Conservation (phyloP, 306 rosid genomes). For the Elaeagnus macrophylla region DNA sequence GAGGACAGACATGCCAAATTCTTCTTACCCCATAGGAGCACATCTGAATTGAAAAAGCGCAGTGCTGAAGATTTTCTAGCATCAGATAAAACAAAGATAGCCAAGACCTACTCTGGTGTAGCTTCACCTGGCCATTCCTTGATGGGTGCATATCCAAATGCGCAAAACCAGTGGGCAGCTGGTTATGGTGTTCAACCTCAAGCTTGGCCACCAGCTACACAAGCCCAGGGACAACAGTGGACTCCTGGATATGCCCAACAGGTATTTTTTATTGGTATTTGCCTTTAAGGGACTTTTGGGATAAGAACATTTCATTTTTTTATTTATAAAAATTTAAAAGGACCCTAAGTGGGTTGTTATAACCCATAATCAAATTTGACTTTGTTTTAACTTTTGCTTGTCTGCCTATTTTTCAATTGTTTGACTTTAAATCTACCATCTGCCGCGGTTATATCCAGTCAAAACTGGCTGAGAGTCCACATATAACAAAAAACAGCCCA, state of each 20-base stretch:
- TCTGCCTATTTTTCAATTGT: no score
- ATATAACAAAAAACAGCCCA: no score
- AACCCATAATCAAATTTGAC: no score
- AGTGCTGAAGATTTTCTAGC: constrained; percentile 84
- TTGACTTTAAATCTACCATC: no score
- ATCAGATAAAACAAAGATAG: constrained; percentile 72
- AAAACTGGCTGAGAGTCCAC: no score
- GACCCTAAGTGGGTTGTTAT: no score
- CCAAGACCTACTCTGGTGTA: constrained; percentile 58
- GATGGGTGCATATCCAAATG: constrained; percentile 72
- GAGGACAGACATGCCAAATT: constrained; percentile 93
- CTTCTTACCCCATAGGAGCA: constrained; percentile 73
- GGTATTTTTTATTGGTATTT: constrained; percentile 30
- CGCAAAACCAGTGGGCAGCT: constrained; percentile 78
- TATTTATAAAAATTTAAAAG: no score
- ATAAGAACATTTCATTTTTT: no score
- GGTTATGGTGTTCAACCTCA: constrained; percentile 79
- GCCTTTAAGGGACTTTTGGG: not conserved
- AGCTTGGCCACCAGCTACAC: constrained; percentile 88
- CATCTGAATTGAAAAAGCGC: constrained; percentile 85
- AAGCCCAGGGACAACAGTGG: constrained; percentile 97
- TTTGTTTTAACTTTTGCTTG: no score
- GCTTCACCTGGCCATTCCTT: constrained; percentile 76
- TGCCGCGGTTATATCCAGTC: no score
- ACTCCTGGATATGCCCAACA: constrained; percentile 77